A percentile compares a stretch with the other conserved stretches of the same genome.
Conservation (phyloP, 257 asterid species). For the Salvia rosmarinus region DNA sequence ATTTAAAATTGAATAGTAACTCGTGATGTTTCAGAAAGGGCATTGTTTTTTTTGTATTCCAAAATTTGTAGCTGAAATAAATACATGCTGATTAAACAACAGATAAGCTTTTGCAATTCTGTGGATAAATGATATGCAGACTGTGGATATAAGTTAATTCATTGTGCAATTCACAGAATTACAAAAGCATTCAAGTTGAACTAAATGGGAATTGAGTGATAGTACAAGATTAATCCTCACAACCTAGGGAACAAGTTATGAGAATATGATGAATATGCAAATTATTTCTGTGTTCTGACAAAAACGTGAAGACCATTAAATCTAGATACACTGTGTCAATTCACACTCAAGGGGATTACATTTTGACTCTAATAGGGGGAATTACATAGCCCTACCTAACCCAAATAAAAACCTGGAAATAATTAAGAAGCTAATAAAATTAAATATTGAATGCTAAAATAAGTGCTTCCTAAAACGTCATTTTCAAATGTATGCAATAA, state of each 20-base stretch:
- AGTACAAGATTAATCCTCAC: neutral
- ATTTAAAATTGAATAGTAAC: slow-evolving; percentile 5
- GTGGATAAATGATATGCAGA: slow-evolving; percentile 10
- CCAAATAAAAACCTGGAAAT: neutral
- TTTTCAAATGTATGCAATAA: slow-evolving; percentile 27
- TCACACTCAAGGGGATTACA: slow-evolving; percentile 5
- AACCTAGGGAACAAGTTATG: neutral
- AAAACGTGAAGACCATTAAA: slow-evolving; percentile 5
- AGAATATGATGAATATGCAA: neutral
- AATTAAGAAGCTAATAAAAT: slow-evolving; percentile 14
- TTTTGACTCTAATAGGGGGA: neutral
- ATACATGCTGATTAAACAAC: neutral
- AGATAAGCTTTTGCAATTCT: neutral
- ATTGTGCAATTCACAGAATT: neutral
- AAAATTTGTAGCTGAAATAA: slow-evolving; percentile 18
- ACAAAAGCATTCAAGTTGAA: slow-evolving; percentile 4
- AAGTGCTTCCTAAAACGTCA: slow-evolving; percentile 26
- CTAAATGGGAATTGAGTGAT: neutral
- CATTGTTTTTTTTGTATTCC: neutral
- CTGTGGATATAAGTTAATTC: neutral
- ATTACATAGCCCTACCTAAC: slow-evolving; percentile 15
- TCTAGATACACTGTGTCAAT: neutral
- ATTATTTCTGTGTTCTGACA: slow-evolving; percentile 4
- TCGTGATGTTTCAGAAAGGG: neutral
- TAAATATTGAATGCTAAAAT: slow-evolving; percentile 9